phyloP scores from a whole-genome alignment of 2,329 filamentous ascomycete genomes.

The Nigrospora osmanthi region DNA sequence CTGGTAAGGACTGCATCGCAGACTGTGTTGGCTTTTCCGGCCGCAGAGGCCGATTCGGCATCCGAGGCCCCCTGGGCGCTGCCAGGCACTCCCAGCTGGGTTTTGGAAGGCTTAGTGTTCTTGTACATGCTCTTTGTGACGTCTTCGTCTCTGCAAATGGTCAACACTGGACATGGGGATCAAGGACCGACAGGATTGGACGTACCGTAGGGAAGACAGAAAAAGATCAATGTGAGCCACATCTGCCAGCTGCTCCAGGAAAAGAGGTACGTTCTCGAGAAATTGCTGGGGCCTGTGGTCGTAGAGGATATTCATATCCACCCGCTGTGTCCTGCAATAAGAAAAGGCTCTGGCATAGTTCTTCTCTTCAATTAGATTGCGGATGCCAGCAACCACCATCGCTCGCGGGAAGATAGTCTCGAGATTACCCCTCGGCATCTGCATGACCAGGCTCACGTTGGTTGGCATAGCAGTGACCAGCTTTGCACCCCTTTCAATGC shows the following conservation, averaged over 20 bases:
- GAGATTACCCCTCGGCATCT: slow-evolving; percentile 93
- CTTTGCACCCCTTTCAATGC: slow-evolving; percentile 80
- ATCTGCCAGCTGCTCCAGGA: slow-evolving; percentile 78
- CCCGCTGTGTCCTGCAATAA: slow-evolving; percentile 83
- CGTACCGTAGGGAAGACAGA: slow-evolving; percentile 72
- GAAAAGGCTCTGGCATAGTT: slow-evolving; percentile 80
- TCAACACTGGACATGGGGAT: slow-evolving; percentile 57
- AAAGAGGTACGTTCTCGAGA: slow-evolving; percentile 63
- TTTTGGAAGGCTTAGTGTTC: slow-evolving; percentile 58
- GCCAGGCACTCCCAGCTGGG: slow-evolving; percentile 7
- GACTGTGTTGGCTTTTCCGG: slow-evolving; percentile 73
- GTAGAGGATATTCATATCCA: slow-evolving; percentile 96
- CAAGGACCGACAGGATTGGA: slow-evolving; percentile 63
- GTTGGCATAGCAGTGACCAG: slow-evolving; percentile 87
- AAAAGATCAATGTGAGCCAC: slow-evolving; percentile 84
- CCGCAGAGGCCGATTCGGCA: slow-evolving; percentile 3
- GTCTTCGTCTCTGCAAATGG: slow-evolving; percentile 64
- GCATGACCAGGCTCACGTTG: slow-evolving; percentile 75
- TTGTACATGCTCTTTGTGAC: slow-evolving; percentile 91
- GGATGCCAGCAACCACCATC: slow-evolving; percentile 84
- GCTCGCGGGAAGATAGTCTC: slow-evolving; percentile 93
- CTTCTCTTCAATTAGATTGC: slow-evolving; percentile 69
- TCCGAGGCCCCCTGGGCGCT: slow-evolving; percentile 1
- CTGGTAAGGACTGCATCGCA: slow-evolving; percentile 75
- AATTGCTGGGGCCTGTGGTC: slow-evolving; percentile 89